These are phyloP conservation scores for Talaromyces sp. DNA, from an alignment of 2,329 filamentous ascomycete genomes.

Conservation along the genomic window DNA sequence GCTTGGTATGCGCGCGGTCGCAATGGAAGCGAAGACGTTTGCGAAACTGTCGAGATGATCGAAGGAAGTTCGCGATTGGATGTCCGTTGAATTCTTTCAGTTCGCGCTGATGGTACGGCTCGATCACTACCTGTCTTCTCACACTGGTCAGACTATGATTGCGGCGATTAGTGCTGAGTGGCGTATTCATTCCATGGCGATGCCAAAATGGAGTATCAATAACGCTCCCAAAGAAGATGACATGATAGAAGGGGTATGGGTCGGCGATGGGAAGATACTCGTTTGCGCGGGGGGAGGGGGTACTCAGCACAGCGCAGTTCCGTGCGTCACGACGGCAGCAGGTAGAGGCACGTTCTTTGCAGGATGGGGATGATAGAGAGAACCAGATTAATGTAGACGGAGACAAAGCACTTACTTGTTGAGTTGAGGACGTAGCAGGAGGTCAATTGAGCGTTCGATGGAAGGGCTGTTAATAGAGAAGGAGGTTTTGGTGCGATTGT, in stretches of 20 bases:
- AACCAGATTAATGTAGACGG: neutral
- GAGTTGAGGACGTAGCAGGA: neutral
- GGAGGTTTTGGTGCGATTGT: constrained; percentile 5
- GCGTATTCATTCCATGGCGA: neutral
- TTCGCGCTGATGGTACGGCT: constrained; percentile 3
- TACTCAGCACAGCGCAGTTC: neutral
- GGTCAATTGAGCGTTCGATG: neutral
- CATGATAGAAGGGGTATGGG: neutral
- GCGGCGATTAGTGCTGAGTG: neutral
- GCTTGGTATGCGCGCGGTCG: constrained; percentile 1
- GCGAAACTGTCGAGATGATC: neutral
- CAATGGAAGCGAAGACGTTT: neutral
- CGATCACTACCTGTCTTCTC: neutral
- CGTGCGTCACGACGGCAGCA: neutral
- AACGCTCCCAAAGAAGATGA: neutral
- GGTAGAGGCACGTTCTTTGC: neutral
- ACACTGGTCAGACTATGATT: neutral
- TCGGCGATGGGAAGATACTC: constrained; percentile 5
- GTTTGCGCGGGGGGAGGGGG: constrained; percentile 15
- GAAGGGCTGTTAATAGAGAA: neutral
- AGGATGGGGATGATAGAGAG: neutral
- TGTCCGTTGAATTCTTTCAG: neutral
- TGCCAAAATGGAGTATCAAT: neutral
- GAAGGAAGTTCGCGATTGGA: neutral
- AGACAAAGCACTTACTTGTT: neutral